phyloP scores from a whole-genome alignment of 1,139 yeast genomes.

The Debaryomyces nepalensis region DNA sequence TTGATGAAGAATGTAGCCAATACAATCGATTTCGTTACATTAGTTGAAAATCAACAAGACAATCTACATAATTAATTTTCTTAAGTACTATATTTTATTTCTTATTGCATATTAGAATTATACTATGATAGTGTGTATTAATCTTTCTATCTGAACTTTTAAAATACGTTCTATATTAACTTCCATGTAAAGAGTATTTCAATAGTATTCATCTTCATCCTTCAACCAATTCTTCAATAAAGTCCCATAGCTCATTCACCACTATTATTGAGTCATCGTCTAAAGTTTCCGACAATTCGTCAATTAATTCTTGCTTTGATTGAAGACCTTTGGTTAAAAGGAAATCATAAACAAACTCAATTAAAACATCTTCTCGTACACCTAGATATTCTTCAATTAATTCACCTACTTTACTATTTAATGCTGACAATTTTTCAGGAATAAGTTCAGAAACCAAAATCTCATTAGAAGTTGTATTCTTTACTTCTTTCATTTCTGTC shows the following conservation, averaged over 20 bases:
- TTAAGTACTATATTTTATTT: slow-evolving; percentile 8
- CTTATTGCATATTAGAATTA: slow-evolving; percentile 10
- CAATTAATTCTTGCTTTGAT: slow-evolving; percentile 36
- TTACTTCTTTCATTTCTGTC: neutral
- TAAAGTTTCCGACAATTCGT: slow-evolving; percentile 55
- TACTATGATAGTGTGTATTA: slow-evolving; percentile 7
- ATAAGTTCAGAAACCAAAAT: slow-evolving; percentile 20
- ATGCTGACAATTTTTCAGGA: slow-evolving; percentile 20
- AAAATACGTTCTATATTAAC: slow-evolving; percentile 1
- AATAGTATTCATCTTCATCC: too few relatives aligned
- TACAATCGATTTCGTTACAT: neutral
- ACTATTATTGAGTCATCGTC: slow-evolving; percentile 60
- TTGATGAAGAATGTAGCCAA: too few relatives aligned
- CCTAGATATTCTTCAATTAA: slow-evolving; percentile 59
- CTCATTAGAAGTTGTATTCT: neutral
- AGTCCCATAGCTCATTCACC: slow-evolving; percentile 43
- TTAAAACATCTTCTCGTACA: slow-evolving; percentile 53
- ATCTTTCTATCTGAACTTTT: neutral
- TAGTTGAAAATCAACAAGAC: slow-evolving; percentile 4
- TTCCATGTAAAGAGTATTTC: too few relatives aligned
- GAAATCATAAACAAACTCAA: slow-evolving; percentile 45
- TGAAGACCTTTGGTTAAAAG: slow-evolving; percentile 35
- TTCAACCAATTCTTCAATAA: slow-evolving; percentile 18
- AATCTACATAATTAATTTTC: neutral
- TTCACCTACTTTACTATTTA: slow-evolving; percentile 40